A percentile compares a stretch with the other conserved stretches of the same genome.
These are phyloP conservation scores for Orobanche coerulescens DNA, from an alignment of 257 asterid species.

Conservation along the genomic window DNA sequence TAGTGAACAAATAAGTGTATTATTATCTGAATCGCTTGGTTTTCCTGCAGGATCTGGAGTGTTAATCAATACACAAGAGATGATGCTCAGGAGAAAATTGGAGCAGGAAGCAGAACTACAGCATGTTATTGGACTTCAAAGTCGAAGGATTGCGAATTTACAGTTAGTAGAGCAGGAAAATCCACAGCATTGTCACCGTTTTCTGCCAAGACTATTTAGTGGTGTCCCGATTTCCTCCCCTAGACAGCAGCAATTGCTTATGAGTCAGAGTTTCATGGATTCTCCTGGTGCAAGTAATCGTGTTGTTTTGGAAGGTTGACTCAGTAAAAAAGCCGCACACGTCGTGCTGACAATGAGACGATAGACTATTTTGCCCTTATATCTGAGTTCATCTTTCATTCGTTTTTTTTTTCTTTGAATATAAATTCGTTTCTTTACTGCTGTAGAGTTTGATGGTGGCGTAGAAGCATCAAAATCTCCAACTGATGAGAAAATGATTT, in stretches of 20 bases:
- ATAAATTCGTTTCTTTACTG: not conserved
- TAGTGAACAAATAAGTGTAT: not conserved
- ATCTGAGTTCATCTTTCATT: not conserved
- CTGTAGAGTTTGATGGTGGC: conserved; percentile 31
- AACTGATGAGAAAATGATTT: conserved; percentile 23
- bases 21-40: not conserved
- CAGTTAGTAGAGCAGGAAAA: conserved; percentile 46
- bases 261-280: conserved; percentile 26
- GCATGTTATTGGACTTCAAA: conserved; percentile 54
- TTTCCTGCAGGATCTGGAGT: conserved; percentile 43
- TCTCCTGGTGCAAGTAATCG: conserved; percentile 25
- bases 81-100: conserved; percentile 49
- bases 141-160: conserved; percentile 52
- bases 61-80: conserved; percentile 44
- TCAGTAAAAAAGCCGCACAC: not conserved
- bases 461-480: conserved; percentile 27
- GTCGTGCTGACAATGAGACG: no score
- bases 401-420: not conserved
- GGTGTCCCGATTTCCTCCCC: conserved; percentile 34
- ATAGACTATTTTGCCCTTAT: not conserved
- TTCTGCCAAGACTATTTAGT: conserved; percentile 32
- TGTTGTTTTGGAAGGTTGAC: conserved; percentile 44
- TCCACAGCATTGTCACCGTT: conserved; percentile 32
- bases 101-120: conserved; percentile 62
- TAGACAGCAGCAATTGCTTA: conserved; percentile 31